Base-by-base conservation (phyloP, 2,329 filamentous ascomycete genomes). In the Colletotrichum eleusines region DNA sequence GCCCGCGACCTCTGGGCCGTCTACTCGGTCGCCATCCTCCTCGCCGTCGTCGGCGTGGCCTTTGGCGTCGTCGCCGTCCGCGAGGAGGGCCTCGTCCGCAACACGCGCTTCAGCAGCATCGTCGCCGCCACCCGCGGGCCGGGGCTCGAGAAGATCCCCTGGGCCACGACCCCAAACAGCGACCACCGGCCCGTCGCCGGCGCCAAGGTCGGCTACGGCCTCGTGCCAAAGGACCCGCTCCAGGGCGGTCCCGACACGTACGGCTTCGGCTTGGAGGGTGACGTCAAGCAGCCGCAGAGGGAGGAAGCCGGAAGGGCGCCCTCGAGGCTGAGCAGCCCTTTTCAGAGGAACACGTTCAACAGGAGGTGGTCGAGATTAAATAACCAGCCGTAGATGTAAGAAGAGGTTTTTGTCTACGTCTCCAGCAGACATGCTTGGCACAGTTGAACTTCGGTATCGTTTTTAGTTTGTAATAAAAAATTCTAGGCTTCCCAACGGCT, bases 81-180 rank as follows among this genome's bases (percentile, higher is more conserved):
- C 5, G 75, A 76, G 46, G 78, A 79, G 69, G 80, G 80, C 6
- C 74, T 79, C 16, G 74, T 79, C 23, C 77, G 78, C n/a, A 78
- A 80, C 73, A 81, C 79, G 33, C 76, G 77, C 7, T 82, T 82
- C 74, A 81, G 79, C 33, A 80, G 78, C 73, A 81, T 82, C 57
- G 76, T 81, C 33, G 79, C 80, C n/a, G 80, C 80, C 14, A 82
- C 80, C 14, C 76, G 80, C 23, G 81, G 80, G 1, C 77, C 75
- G 6, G 79, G 77, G 12, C 75, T 81, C 7, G 80, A 82, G 66
- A 78, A 76, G 71, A 67, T 81, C 9, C 75, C 76, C 16, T 76
- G 76, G 72, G 72, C 69, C 46, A 54, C 69, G 18, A 31, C 46
- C 20, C 64, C 65, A 53, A 50, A 59, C 51, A 59, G 50, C 28